Evolutionary conservation across 495 filamentous ascomycete genomes (phyloP).

Genomic region (Penicillium steckii): DNA sequence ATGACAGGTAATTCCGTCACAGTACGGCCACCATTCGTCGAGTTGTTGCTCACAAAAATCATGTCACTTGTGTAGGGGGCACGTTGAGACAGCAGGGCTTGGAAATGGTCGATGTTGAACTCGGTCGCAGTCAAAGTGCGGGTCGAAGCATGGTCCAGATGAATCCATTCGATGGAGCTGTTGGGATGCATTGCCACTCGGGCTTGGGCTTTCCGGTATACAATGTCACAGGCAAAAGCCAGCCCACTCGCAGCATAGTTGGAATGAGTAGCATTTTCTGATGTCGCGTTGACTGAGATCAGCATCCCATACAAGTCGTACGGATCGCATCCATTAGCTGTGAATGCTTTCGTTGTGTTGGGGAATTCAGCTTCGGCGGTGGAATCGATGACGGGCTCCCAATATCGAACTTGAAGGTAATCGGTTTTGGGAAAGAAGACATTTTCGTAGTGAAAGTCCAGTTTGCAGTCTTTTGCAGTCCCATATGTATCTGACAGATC

Average conservation of each 20-base stretch:
- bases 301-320: conserved; percentile 42
- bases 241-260: conserved; percentile 28
- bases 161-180: conserved; percentile 35
- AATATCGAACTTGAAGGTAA: conserved; percentile 40
- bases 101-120: conserved; percentile 39
- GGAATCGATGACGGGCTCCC: conserved; percentile 32
- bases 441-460: conserved; percentile 36
- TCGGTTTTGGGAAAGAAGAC: conserved; percentile 32
- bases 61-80: conserved; percentile 42
- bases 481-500: conserved; percentile 19
- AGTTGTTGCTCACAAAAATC: conserved; percentile 34
- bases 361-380: conserved; percentile 11
- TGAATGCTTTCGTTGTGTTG: conserved; percentile 26
- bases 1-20: conserved; percentile 39
- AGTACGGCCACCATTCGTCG: conserved; percentile 27
- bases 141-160: conserved; percentile 19
- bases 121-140: conserved; percentile 16
- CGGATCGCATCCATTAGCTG: conserved; percentile 28
- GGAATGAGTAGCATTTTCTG: background rate
- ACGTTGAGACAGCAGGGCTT: conserved; percentile 32
- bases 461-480: conserved; percentile 16
- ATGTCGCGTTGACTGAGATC: conserved; percentile 34
- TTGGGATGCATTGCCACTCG: conserved; percentile 40
- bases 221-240: conserved; percentile 38
- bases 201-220: conserved; percentile 33